Conservation (phyloP, 176 grass and related monocot species). For the Musa schizocarpa region DNA sequence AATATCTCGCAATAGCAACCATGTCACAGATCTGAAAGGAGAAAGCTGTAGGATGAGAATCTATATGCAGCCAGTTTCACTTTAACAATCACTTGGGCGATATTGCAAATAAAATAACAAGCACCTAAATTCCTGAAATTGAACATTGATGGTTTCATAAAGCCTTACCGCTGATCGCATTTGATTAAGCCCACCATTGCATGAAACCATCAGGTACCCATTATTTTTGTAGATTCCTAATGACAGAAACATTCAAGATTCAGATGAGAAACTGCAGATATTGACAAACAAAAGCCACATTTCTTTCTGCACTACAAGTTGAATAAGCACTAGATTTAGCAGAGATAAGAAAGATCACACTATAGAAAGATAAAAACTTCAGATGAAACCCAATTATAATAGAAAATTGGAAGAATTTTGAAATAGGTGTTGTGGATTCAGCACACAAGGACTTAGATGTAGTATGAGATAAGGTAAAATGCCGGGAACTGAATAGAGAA, state of each 20-base stretch:
- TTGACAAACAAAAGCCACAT: neutral
- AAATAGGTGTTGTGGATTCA: too few relatives aligned
- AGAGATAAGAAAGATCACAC: neutral
- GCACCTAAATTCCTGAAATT: neutral
- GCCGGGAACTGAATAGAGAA: too few relatives aligned
- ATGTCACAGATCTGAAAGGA: slow-evolving; percentile 80
- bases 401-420: too few relatives aligned
- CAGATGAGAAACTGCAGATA: neutral
- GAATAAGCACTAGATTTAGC: neutral
- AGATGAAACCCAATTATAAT: too few relatives aligned
- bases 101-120: too few relatives aligned
- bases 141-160: neutral
- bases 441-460: too few relatives aligned
- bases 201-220: slow-evolving; percentile 92
- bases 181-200: slow-evolving; percentile 34
- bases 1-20: slow-evolving; percentile 83
- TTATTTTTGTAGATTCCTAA: slow-evolving; percentile 93
- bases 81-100: too few relatives aligned
- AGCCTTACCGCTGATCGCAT: slow-evolving; percentile 83
- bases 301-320: neutral
- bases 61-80: too few relatives aligned
- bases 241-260: slow-evolving; percentile 9
- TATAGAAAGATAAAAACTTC: too few relatives aligned
- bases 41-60: neutral
- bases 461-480: too few relatives aligned